Evolutionary conservation across 1,284 basidiomycete species (phyloP), one percentile per base, ranked within the genome.

Genomic region (Moniliophthora roreri): DNA sequence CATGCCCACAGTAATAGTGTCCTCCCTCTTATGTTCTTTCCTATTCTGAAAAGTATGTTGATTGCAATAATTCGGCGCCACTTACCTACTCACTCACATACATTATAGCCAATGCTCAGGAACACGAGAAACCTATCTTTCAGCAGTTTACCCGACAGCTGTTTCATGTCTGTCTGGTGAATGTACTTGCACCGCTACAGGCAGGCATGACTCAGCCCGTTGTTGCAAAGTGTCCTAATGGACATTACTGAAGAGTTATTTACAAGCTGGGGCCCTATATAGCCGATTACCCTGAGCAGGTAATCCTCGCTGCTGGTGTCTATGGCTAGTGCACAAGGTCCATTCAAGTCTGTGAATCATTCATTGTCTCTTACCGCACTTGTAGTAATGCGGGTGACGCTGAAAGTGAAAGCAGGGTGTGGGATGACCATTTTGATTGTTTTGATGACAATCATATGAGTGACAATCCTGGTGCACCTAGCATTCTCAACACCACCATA

Each of bases 11-110:
- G 55, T 0, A 52, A 62, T 53, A 64, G 51, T 0, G 38, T 71
- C 0, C 37, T 59, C 0, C 48, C 65, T 0, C 51, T 66, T 13
- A 59, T 44, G 1, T 69, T 69, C 40, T 51, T 70, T 1, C 52
- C 68, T 0, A 64, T 65, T 15, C 63, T 64, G 4, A 66, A 68
- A 59, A 51, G 65, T 69, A 56, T 15, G 44, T 48, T 51, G 13
- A 23, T 21, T 40, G 16, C 13, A 13, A 44, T 10, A 39, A 20
- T 38, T 20, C 42, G 23, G n/a, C 7, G 34, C 9, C 23, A 42
- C 35, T 4, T 18, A n/a, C 16, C 26, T 45, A 4, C 35, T 42
- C n/a, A 32, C 20, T 39, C 18, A 11, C 28, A 32, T 32, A 32
- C 11, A 6, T 32, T 32, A 18, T 24, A 44, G 37, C 37, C 7